Conservation (phyloP, 1,284 basidiomycete species). For the Peniophora sp. region DNA sequence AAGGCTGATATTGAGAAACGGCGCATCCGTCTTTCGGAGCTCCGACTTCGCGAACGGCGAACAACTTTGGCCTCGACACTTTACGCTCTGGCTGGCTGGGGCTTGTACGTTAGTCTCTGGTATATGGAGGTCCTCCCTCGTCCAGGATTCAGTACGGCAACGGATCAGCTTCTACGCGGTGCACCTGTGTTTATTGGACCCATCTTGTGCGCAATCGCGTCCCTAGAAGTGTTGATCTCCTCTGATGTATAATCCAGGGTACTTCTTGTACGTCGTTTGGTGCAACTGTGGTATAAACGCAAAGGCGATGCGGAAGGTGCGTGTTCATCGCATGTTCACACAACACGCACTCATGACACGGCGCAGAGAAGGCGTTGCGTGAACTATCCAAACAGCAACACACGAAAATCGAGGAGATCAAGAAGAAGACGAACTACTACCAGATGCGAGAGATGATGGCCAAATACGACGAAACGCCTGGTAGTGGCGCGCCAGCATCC, state of each 20-base stretch:
- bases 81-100: slow-evolving; percentile 79
- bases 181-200: slow-evolving; percentile 67
- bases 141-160: slow-evolving; percentile 24
- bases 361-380: slow-evolving; percentile 75
- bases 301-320: slow-evolving; percentile 83
- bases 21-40: slow-evolving; percentile 79
- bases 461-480: slow-evolving; percentile 66
- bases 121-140: slow-evolving; percentile 61
- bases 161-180: slow-evolving; percentile 42
- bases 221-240: background rate
- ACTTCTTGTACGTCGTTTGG: slow-evolving; percentile 73
- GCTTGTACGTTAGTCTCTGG: slow-evolving; percentile 76
- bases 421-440: slow-evolving; percentile 96
- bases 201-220: slow-evolving; percentile 56
- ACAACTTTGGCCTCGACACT: slow-evolving; percentile 76
- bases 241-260: slow-evolving; percentile 44
- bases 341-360: slow-evolving; percentile 1
- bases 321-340: slow-evolving; percentile 13
- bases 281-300: slow-evolving; percentile 82
- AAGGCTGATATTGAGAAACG: slow-evolving; percentile 65
- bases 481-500: slow-evolving; percentile 24
- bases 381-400: slow-evolving; percentile 74
- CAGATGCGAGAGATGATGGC: slow-evolving; percentile 86
- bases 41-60: slow-evolving; percentile 80
- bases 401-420: slow-evolving; percentile 90